Conservation (phyloP, 176 grass and related monocot species). For the Oryza meyeriana region DNA sequence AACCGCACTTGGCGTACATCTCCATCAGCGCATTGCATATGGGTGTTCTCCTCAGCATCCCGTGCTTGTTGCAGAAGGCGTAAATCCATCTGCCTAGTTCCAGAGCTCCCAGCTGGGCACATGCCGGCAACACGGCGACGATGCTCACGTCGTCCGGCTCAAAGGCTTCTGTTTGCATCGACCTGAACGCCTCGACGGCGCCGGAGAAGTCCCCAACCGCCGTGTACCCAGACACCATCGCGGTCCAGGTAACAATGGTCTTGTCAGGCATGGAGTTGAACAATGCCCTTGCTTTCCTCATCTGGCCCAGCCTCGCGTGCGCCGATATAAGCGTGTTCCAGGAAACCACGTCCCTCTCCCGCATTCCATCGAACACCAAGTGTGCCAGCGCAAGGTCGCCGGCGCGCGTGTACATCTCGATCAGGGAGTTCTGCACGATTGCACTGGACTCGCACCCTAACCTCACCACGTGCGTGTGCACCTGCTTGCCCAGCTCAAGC, state of each 20-base stretch:
- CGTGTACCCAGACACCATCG: constrained; percentile 55
- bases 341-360: constrained; percentile 40
- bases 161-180: constrained; percentile 57
- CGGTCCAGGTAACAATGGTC: constrained; percentile 65
- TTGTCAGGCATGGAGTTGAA: constrained; percentile 53
- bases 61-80: constrained; percentile 48
- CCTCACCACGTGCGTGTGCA: constrained; percentile 45
- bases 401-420: constrained; percentile 54
- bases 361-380: constrained; percentile 59
- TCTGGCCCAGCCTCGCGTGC: constrained; percentile 44
- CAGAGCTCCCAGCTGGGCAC: constrained; percentile 56
- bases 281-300: constrained; percentile 40
- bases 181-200: constrained; percentile 39
- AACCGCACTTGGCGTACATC: constrained; percentile 69
- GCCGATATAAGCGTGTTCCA: constrained; percentile 76
- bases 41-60: constrained; percentile 37
- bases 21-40: constrained; percentile 61
- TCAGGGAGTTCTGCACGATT: constrained; percentile 60
- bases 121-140: constrained; percentile 58
- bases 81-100: constrained; percentile 65
- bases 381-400: constrained; percentile 30
- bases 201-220: constrained; percentile 20
- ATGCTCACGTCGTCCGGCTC: constrained; percentile 57
- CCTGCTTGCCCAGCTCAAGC: constrained; percentile 38
- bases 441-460: constrained; percentile 40